Evolutionary conservation across 441 rosid species (phyloP).

Genomic region (Manihot esculenta): DNA sequence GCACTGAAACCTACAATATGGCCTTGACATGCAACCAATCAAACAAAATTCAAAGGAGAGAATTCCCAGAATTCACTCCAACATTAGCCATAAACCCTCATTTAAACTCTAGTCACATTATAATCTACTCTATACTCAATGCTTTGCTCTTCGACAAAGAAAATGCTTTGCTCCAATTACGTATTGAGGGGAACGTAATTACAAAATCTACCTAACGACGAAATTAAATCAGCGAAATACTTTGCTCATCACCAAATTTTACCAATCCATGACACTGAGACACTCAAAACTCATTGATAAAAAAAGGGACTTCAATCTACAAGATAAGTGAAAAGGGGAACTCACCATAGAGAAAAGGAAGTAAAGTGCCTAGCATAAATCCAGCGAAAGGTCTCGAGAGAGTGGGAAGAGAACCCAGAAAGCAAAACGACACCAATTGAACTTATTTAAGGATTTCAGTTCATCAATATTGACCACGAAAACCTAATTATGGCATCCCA

Average conservation of each 20-base stretch:
- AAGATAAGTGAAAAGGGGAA: not conserved
- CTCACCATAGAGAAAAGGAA: slow-evolving; percentile 7
- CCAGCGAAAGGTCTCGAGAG: not conserved
- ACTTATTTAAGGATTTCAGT: not conserved
- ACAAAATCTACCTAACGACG: not conserved
- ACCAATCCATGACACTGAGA: not conserved
- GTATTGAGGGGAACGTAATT: not conserved
- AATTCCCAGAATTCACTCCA: not conserved
- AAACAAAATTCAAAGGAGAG: not conserved
- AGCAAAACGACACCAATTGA: not conserved
- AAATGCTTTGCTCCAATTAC: not conserved
- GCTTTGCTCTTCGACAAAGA: too few relatives aligned
- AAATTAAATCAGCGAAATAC: not conserved
- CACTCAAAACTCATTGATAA: not conserved
- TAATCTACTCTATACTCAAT: not conserved
- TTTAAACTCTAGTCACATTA: not conserved
- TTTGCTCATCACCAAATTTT: not conserved
- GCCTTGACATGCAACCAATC: too few relatives aligned
- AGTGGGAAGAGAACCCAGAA: not conserved
- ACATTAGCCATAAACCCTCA: not conserved
- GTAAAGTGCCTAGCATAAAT: not conserved
- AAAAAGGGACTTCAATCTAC: too few relatives aligned
- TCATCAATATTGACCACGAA: too few relatives aligned
- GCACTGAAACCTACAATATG: too few relatives aligned
- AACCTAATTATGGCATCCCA: too few relatives aligned